Evolutionary conservation across 371 early-diverging fungal species (phyloP).

Genomic region (Sporodiniella umbellata): DNA sequence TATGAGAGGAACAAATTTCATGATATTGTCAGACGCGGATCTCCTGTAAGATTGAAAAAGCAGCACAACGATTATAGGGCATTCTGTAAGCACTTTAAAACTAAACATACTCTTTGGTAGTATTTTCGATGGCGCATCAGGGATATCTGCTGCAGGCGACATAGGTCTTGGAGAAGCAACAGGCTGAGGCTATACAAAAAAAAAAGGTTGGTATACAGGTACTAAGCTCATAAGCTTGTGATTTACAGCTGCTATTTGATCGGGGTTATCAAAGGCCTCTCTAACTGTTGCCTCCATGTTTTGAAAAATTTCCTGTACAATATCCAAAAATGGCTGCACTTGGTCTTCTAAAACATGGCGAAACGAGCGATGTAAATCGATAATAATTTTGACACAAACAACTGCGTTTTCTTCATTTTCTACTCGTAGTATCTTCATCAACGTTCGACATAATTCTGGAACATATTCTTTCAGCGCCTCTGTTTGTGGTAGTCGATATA

Average conservation of each 20-base stretch:
- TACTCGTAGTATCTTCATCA: conserved; percentile 75
- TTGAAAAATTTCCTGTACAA: conserved; percentile 88
- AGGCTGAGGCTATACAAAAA: conserved; percentile 47
- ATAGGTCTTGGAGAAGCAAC: conserved; percentile 72
- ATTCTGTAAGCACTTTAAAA: conserved; percentile 96
- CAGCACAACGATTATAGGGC: conserved; percentile 95
- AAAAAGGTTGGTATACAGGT: not conserved
- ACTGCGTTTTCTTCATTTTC: conserved; percentile 98
- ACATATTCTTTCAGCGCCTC: conserved; percentile 69
- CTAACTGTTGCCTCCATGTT: conserved; percentile 85
- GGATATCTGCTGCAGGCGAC: conserved; percentile 66
- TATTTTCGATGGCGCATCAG: conserved; percentile 65
- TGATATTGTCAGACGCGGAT: conserved; percentile 75
- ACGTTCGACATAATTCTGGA: conserved; percentile 53
- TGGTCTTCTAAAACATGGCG: conserved; percentile 78
- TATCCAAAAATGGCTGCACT: conserved; percentile 87
- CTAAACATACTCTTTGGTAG: conserved; percentile 76
- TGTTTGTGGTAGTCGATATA: conserved; percentile 89
- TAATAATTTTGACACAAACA: conserved; percentile 89
- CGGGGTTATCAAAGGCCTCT: conserved; percentile 73
- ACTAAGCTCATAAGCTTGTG: conserved; percentile 1
- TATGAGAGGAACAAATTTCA: conserved; percentile 83
- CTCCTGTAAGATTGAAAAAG: conserved; percentile 86
- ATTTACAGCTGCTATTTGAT: not conserved
- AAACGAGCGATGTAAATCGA: conserved; percentile 89